These are phyloP conservation scores for Anastatica hierochuntica DNA, from an alignment of 345 rosid species.

Conservation along the genomic window DNA sequence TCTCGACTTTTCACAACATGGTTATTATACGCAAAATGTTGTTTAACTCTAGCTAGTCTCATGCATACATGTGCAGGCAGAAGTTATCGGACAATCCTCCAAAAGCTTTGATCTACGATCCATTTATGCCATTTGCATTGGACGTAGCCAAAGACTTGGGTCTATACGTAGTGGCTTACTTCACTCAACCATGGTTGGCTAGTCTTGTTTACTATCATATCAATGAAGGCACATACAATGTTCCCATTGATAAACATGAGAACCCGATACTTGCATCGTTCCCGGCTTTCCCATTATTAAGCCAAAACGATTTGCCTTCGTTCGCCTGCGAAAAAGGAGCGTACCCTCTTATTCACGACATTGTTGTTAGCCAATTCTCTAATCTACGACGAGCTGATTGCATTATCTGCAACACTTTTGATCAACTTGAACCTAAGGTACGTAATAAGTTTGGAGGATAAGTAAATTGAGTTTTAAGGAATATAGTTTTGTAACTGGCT, in stretches of 20 bases:
- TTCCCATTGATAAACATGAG: conserved; percentile 26
- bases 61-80: not conserved
- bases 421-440: conserved; percentile 43
- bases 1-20: no score
- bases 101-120: conserved; percentile 36
- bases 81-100: conserved; percentile 19
- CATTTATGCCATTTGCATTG: conserved; percentile 36
- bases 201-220: conserved; percentile 26
- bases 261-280: conserved; percentile 10
- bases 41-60: not conserved
- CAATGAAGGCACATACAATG: conserved; percentile 24
- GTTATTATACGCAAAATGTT: not conserved
- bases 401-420: conserved; percentile 40
- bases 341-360: conserved; percentile 5
- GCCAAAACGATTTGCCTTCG: conserved; percentile 34
- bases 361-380: conserved; percentile 24
- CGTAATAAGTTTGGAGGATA: not conserved
- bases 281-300: conserved; percentile 29
- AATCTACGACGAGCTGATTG: conserved; percentile 29
- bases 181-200: conserved; percentile 31
- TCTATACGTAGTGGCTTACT: conserved; percentile 22
- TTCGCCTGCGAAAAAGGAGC: conserved; percentile 19
- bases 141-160: conserved; percentile 26
- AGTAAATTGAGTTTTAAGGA: not conserved
- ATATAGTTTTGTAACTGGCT: no score